Evolutionary conservation across 306 rosid genomes (phyloP).

Genomic region (Gastrolobium bilobum): DNA sequence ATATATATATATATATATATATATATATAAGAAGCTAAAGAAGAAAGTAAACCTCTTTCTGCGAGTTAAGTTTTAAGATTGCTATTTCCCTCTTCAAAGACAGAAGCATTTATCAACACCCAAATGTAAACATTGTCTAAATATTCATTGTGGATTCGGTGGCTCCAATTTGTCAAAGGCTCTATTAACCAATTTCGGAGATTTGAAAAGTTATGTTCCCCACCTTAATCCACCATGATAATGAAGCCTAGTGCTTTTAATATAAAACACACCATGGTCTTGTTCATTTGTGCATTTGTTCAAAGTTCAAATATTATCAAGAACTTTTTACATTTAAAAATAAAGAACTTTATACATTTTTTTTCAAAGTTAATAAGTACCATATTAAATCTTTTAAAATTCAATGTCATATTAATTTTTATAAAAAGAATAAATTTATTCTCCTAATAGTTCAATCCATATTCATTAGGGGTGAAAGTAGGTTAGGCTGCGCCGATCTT

Average conservation of each 20-base stretch:
- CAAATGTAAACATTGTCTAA: too few relatives aligned
- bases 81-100: too few relatives aligned
- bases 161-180: conserved; percentile 60
- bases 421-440: background rate
- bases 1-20: too few relatives aligned
- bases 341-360: background rate
- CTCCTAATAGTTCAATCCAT: too few relatives aligned
- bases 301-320: conserved; percentile 1
- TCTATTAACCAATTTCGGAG: conserved; percentile 66
- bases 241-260: conserved; percentile 46
- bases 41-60: too few relatives aligned
- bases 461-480: too few relatives aligned
- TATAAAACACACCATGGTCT: conserved; percentile 35
- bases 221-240: conserved; percentile 60
- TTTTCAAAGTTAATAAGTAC: background rate
- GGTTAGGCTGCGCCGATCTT: too few relatives aligned
- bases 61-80: too few relatives aligned
- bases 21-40: too few relatives aligned
- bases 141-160: conserved; percentile 53
- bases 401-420: background rate
- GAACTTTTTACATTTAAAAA: background rate
- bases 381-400: background rate
- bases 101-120: too few relatives aligned
- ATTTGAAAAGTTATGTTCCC: conserved; percentile 69
- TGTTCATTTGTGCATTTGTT: background rate